Evolutionary conservation across 2,329 filamentous ascomycete species (phyloP), one percentile per base, ranked within the genome.

Genomic region (Trichoderma guizhouense): DNA sequence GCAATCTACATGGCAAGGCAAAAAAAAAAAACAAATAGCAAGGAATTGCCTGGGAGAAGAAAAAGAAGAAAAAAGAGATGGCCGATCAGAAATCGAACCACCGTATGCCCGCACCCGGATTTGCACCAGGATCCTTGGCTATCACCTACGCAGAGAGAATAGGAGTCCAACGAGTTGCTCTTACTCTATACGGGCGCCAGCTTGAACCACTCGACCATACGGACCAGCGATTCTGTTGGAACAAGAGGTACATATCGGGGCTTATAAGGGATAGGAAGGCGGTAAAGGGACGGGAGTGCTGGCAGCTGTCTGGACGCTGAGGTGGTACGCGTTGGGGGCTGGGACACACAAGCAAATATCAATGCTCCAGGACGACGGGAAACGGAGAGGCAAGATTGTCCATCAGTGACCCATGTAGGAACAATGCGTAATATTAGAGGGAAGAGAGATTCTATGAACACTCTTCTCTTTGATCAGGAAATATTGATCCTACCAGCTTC

Each of bases 81-180:
- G 7, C 26, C 58, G 39, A 62, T 14, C 24, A 14, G 53, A 47
- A 60, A 9, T 70, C 58, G 67, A 70, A 70, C 67, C 47, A 30
- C 1, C 14, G 30, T 24, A 36, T 73, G 78, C 78, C 78, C 77
- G 79, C 74, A 79, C 78, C 75, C 79, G 79, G 78, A 79, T 79
- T 80, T 81, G 79, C 77, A 81, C 79, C 79, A 74, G 75, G 79
- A 79, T 80, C 78, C 77, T 80, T 80, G 79, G 77, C 79, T 81
- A 51, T 73, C 76, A 68, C 76, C 75, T 78, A 78, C 73, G 73
- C 73, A 71, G 62, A 34, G 68, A 65, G 73, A 73, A 76, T 79
- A 80, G 78, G 79, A 80, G 79, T 77, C 79, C 77, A 79, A 68
- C 65, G 65, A 68, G 65, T 60, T 68, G 53, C 65, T 68, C 53